Evolutionary conservation across 148 eudicot genomes (phyloP), one percentile per base, ranked within the genome.

Genomic region (Vaccinium vitisidaea): DNA sequence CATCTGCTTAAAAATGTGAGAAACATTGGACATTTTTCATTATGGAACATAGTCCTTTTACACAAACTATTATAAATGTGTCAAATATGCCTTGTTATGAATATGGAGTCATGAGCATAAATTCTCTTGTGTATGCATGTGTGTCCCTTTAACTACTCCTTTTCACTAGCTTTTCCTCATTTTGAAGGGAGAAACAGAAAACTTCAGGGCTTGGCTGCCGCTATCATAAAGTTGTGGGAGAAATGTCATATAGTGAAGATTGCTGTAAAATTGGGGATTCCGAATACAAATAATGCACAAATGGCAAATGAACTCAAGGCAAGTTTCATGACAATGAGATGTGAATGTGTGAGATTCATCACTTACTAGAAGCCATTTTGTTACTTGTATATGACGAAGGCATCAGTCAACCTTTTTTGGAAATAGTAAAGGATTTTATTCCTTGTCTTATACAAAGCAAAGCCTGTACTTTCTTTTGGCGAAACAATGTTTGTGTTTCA

Each of bases 301-400:
- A 95, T 97, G 98, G 99, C 99, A 80, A 79, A 92, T 61, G 98
- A 97, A 88, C 93, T 97, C 59, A 95, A 95, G 98, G 99, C 90
- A 94, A 88, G 98, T 90, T 50, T 83, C 30, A 69, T 80, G 25
- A 61, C 48, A 27, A 71, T 5, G 69, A 61, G 80, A 6, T 55
- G 70, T 80, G 56, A 54, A 16, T 49, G 9, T 67, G 43, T 13
- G 48, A 87, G 48, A 43, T 84, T 53, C 56, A 50, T 78, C 39
- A 50, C 58, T n/a, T 75, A 61, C 8, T 65, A 65, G 67, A 49
- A 69, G 23, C 56, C 19, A 58, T 48, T 82, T 46, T n/a, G 46
- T 58, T 30, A 18, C 15, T 27, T 8, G 8, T 49, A 49, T 49
- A 48, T n/a, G 9, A n/a, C 55, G 8, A 32, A n/a, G 18, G 53